Conservation (phyloP, 2,329 filamentous ascomycete genomes). For the Hypoxylon sp. region DNA sequence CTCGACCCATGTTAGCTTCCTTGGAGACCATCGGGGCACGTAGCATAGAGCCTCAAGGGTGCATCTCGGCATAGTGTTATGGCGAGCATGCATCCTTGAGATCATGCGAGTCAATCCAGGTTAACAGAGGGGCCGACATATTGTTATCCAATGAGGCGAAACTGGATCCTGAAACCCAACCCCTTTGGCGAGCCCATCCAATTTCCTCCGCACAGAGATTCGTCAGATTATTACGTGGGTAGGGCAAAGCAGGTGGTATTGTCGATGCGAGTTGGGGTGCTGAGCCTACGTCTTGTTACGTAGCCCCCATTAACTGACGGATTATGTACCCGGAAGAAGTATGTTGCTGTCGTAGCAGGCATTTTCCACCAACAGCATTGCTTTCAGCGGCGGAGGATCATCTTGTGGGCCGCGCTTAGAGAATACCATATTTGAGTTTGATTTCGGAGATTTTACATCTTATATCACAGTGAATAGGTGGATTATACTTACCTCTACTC, state of each 20-base stretch:
- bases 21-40: constrained; percentile 4
- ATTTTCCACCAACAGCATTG: constrained; percentile 19
- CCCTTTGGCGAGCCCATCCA: constrained; percentile 19
- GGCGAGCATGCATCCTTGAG: constrained; percentile 21
- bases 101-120: constrained; percentile 10
- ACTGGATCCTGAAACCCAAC: constrained; percentile 16
- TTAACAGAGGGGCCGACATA: not conserved
- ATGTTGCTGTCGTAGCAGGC: not conserved
- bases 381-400: constrained; percentile 1
- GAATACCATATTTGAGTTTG: constrained; percentile 1
- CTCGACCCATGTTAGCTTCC: constrained; percentile 18
- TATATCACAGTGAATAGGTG: not conserved
- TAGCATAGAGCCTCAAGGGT: not conserved
- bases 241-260: constrained; percentile 10
- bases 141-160: constrained; percentile 22
- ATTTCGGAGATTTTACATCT: not conserved
- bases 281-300: constrained; percentile 9
- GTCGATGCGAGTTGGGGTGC: constrained; percentile 5
- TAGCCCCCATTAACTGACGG: constrained; percentile 14
- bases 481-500: not conserved
- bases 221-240: constrained; percentile 27
- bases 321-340: constrained; percentile 16
- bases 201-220: constrained; percentile 25
- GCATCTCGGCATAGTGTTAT: constrained; percentile 22
- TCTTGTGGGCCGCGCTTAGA: constrained; percentile 8